phyloP scores from a whole-genome alignment of 768 basidiomycete genomes.

The Wakefieldia striispora region DNA sequence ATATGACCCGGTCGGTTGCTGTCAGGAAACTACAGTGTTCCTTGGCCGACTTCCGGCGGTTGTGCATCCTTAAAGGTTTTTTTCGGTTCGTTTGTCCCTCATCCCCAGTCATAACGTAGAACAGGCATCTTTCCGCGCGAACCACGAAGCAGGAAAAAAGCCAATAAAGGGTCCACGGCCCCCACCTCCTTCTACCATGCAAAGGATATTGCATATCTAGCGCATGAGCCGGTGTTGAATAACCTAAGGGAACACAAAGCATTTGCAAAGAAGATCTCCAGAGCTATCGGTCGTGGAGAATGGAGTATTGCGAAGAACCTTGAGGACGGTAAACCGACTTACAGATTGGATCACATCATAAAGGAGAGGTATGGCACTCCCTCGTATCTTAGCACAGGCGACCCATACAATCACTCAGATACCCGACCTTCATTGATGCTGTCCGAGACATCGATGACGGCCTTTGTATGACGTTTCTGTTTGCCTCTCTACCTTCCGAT shows the following conservation, averaged over 20 bases:
- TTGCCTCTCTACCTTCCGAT: slow-evolving; percentile 88
- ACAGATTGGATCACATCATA: slow-evolving; percentile 91
- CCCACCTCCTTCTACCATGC: slow-evolving; percentile 98
- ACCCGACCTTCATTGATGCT: slow-evolving; percentile 95
- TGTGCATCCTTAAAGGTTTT: slow-evolving; percentile 95
- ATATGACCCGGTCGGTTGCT: slow-evolving; percentile 85
- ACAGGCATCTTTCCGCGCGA: slow-evolving; percentile 97
- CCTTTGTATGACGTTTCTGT: slow-evolving; percentile 91
- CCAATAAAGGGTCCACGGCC: slow-evolving; percentile 96
- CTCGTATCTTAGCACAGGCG: background rate
- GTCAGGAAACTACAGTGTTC: slow-evolving; percentile 97
- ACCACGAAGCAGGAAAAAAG: slow-evolving; percentile 85
- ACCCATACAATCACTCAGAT: slow-evolving; percentile 48
- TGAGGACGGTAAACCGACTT: slow-evolving; percentile 90
- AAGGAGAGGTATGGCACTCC: slow-evolving; percentile 77
- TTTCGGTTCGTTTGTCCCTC: background rate
- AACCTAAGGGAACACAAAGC: slow-evolving; percentile 97
- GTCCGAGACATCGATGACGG: slow-evolving; percentile 97
- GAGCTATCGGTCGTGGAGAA: slow-evolving; percentile 91
- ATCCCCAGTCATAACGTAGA: slow-evolving; percentile 9
- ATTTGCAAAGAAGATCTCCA: slow-evolving; percentile 93
- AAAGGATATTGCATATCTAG: slow-evolving; percentile 96
- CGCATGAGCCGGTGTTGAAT: slow-evolving; percentile 92
- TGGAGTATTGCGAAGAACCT: slow-evolving; percentile 93
- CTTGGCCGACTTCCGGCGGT: slow-evolving; percentile 90